A percentile compares a stretch with the other conserved stretches of the same genome.
Conservation (phyloP, 2,329 filamentous ascomycete species). For the Mycosphaerella sp. region DNA sequence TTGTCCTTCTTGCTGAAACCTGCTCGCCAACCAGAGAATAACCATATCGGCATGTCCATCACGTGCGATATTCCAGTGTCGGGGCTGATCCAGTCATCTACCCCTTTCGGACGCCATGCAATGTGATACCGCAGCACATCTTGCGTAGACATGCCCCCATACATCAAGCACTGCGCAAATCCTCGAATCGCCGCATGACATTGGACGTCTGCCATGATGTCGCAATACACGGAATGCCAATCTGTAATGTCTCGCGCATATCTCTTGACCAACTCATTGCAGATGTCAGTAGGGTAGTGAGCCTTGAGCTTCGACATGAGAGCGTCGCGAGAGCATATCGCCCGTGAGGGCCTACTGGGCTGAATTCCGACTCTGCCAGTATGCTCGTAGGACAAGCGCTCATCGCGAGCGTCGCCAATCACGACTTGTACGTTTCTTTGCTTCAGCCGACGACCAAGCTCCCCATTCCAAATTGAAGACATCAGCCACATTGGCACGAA, state of each 20-base stretch:
- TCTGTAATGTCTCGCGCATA: slow-evolving; percentile 15
- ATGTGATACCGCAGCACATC: slow-evolving; percentile 20
- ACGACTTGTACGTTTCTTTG: slow-evolving; percentile 16
- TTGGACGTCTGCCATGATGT: slow-evolving; percentile 21
- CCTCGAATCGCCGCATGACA: slow-evolving; percentile 18
- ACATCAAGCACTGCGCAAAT: slow-evolving; percentile 16
- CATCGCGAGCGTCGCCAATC: slow-evolving; percentile 17
- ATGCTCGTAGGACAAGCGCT: slow-evolving; percentile 12
- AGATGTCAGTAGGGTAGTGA: slow-evolving; percentile 14
- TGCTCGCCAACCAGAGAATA: slow-evolving; percentile 17
- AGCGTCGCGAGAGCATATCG: slow-evolving; percentile 11
- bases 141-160: slow-evolving; percentile 19
- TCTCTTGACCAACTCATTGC: slow-evolving; percentile 11
- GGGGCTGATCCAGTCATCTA: slow-evolving; percentile 10
- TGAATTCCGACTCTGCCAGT: slow-evolving; percentile 1
- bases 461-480: slow-evolving; percentile 18
- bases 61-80: slow-evolving; percentile 11
- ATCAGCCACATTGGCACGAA: slow-evolving; percentile 18
- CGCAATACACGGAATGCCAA: slow-evolving; percentile 16
- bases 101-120: slow-evolving; percentile 12
- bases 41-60: slow-evolving; percentile 18
- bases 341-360: slow-evolving; percentile 1
- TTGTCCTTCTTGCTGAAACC: slow-evolving; percentile 17
- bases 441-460: slow-evolving; percentile 16
- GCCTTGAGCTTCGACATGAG: slow-evolving; percentile 12